Conservation (phyloP, 2,329 filamentous ascomycete species). For the Venturia effusa region DNA sequence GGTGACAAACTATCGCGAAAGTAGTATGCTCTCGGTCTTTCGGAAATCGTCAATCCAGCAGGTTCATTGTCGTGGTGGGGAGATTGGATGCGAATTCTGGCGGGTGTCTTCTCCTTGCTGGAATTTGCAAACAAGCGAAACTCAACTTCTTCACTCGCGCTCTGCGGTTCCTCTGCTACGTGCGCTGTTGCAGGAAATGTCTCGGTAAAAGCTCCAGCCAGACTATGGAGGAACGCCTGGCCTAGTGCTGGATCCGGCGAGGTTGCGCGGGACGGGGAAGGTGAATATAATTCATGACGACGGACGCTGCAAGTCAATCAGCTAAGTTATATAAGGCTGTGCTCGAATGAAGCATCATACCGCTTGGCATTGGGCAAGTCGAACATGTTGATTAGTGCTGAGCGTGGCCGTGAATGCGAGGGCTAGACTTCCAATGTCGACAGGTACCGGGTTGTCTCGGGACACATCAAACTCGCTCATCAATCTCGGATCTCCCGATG, state of each 20-base stretch:
- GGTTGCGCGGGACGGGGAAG: background rate
- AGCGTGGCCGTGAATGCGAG: background rate
- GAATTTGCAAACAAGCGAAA: slow-evolving; percentile 1
- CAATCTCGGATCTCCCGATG: too few relatives aligned
- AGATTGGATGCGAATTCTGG: background rate
- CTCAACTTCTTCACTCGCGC: background rate
- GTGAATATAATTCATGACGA: slow-evolving; percentile 2
- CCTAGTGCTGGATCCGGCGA: slow-evolving; percentile 2
- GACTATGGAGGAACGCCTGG: background rate
- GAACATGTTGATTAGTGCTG: background rate
- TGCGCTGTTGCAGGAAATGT: background rate
- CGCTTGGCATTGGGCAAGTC: slow-evolving; percentile 2
- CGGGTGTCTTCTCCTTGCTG: background rate
- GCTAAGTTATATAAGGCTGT: background rate
- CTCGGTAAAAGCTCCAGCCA: background rate
- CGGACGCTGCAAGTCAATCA: background rate
- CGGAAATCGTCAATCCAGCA: background rate
- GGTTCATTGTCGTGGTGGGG: background rate
- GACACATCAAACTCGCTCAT: too few relatives aligned
- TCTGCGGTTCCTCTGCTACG: background rate
- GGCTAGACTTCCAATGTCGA: too few relatives aligned
- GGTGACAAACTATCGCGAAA: background rate
- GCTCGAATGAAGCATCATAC: background rate
- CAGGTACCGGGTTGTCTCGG: background rate
- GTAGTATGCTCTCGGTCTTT: background rate